A percentile compares a stretch with the other conserved stretches of the same genome.
Evolutionary conservation across 73 alveolate genomes (phyloP).

Genomic region (Symbiodinium natans): DNA sequence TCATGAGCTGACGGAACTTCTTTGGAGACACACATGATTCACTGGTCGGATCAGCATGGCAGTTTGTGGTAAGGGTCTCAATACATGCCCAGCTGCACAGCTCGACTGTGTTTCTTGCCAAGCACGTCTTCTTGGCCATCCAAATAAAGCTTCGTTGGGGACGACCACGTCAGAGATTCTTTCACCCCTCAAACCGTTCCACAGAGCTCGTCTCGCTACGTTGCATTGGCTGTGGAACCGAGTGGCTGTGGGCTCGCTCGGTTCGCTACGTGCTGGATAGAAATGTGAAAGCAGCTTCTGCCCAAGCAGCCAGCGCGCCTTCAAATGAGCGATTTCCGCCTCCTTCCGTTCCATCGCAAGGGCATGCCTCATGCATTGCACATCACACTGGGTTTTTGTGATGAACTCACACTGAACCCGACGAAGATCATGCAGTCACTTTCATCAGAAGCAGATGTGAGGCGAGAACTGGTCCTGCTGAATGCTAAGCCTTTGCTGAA

Average conservation of each 20-base stretch:
- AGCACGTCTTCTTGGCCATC: too few relatives aligned
- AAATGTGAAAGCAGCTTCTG: neutral
- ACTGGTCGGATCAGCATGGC: too few relatives aligned
- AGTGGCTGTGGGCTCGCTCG: neutral
- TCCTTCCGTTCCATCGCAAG: constrained; percentile 68
- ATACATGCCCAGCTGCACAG: too few relatives aligned
- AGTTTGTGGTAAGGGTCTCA: too few relatives aligned
- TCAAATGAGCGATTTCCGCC: constrained; percentile 71
- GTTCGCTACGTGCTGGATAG: neutral
- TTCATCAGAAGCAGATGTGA: neutral
- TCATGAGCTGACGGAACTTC: too few relatives aligned
- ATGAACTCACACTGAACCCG: too few relatives aligned
- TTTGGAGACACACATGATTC: too few relatives aligned
- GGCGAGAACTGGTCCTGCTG: constrained; percentile 47
- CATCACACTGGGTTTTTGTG: too few relatives aligned
- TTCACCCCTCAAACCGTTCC: neutral
- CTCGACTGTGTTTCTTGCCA: too few relatives aligned
- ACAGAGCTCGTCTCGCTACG: neutral
- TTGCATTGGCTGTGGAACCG: neutral
- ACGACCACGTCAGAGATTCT: neutral
- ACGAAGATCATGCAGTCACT: too few relatives aligned
- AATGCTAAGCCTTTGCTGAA: constrained; percentile 43
- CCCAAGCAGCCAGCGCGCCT: neutral
- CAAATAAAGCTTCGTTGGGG: too few relatives aligned
- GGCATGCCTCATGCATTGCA: constrained; percentile 32